These are phyloP conservation scores for Tulasnella sp. DNA, from an alignment of 768 basidiomycete genomes.

Conservation along the genomic window DNA sequence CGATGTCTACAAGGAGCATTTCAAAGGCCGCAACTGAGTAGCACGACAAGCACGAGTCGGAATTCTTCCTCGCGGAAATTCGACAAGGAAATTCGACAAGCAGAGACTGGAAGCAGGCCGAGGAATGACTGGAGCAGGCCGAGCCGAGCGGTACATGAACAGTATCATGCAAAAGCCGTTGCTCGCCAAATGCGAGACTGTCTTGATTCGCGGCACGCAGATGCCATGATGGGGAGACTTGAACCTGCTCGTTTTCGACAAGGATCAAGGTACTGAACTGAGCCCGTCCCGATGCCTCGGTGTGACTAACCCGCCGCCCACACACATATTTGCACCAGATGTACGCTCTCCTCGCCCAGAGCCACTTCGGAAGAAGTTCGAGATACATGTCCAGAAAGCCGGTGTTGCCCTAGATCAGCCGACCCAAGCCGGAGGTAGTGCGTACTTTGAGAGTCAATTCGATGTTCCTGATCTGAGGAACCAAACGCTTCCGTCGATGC, in stretches of 20 bases:
- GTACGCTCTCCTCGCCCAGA: constrained; percentile 85
- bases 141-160: constrained; percentile 89
- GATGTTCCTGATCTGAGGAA: constrained; percentile 30
- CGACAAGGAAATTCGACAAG: constrained; percentile 88
- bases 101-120: constrained; percentile 90
- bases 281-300: neutral
- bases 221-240: constrained; percentile 89
- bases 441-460: constrained; percentile 9
- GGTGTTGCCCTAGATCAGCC: constrained; percentile 74
- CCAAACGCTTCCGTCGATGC: constrained; percentile 94
- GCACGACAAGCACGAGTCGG: constrained; percentile 87
- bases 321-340: constrained; percentile 79
- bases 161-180: constrained; percentile 70
- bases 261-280: constrained; percentile 61
- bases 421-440: constrained; percentile 32
- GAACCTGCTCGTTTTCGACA: constrained; percentile 77
- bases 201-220: constrained; percentile 77
- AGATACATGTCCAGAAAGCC: constrained; percentile 87
- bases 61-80: constrained; percentile 78
- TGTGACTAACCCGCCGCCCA: neutral
- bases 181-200: constrained; percentile 61
- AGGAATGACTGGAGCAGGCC: constrained; percentile 81
- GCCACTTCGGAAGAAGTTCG: constrained; percentile 83
- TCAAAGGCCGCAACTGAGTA: constrained; percentile 79
- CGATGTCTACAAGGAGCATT: constrained; percentile 85